Conservation (phyloP, 345 rosid genomes). For the rapeseed (Brassica napus) region Da-Ae NC_063434.1:30591001-30591500, state of each 20-base stretch:
- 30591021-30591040: slow-evolving; percentile 90
- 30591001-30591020: slow-evolving; percentile 64
- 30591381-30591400: neutral
- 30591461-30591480: slow-evolving; percentile 53
- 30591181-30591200: slow-evolving; percentile 5
- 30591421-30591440: neutral
- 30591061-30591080: slow-evolving; percentile 82
- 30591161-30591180: neutral
- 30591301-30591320: slow-evolving; percentile 80
- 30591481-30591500: slow-evolving; percentile 53
- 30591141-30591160: neutral
- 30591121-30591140: slow-evolving; percentile 45
- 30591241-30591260: slow-evolving; percentile 52
- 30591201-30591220: slow-evolving; percentile 85
- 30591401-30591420: neutral
- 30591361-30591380: neutral
- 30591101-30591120: slow-evolving; percentile 76
- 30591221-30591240: slow-evolving; percentile 61
- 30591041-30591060: slow-evolving; percentile 81
- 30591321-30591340: slow-evolving; percentile 52
- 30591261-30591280: slow-evolving; percentile 62
- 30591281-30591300: slow-evolving; percentile 91
- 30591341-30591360: slow-evolving; percentile 45
- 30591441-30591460: slow-evolving; percentile 42
- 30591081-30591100: slow-evolving; percentile 69